Evolutionary conservation across 2,329 filamentous ascomycete genomes (phyloP).

Genomic region (Conoideocrella luteorostrata): DNA sequence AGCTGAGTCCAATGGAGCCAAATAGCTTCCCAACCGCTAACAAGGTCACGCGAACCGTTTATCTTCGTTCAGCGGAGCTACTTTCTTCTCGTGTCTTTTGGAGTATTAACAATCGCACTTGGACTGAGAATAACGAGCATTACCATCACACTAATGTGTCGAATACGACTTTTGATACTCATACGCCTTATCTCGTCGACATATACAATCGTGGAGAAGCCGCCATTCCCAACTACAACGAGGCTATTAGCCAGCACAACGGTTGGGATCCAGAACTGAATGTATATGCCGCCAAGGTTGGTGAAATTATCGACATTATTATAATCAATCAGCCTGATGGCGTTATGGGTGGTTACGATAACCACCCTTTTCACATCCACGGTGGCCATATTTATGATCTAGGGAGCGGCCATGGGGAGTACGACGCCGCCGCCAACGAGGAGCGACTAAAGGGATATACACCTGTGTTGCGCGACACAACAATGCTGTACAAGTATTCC

Average conservation of each 20-base stretch:
- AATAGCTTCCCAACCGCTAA: slow-evolving; percentile 29
- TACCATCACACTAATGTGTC: background rate
- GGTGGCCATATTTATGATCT: slow-evolving; percentile 13
- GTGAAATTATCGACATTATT: slow-evolving; percentile 51
- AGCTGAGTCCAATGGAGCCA: slow-evolving; percentile 29
- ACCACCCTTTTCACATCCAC: slow-evolving; percentile 15
- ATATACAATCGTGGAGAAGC: background rate
- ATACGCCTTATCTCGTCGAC: slow-evolving; percentile 4
- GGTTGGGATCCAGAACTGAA: slow-evolving; percentile 47
- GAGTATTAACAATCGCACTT: slow-evolving; percentile 11
- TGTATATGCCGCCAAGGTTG: slow-evolving; percentile 46
- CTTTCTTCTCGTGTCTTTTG: slow-evolving; percentile 34
- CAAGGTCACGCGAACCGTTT: slow-evolving; percentile 44
- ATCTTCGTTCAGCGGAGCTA: too few relatives aligned
- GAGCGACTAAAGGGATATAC: background rate
- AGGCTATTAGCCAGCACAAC: slow-evolving; percentile 39
- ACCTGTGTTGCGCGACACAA: background rate
- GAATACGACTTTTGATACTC: background rate
- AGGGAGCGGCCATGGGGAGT: slow-evolving; percentile 12
- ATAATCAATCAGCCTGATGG: slow-evolving; percentile 31
- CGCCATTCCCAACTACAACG: slow-evolving; percentile 39
- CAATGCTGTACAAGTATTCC: slow-evolving; percentile 24
- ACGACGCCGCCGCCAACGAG: slow-evolving; percentile 6
- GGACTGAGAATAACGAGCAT: slow-evolving; percentile 7
- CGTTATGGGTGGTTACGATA: slow-evolving; percentile 18